phyloP scores from a whole-genome alignment of 306 rosid genomes.

The Cicer chorassanicum region DNA sequence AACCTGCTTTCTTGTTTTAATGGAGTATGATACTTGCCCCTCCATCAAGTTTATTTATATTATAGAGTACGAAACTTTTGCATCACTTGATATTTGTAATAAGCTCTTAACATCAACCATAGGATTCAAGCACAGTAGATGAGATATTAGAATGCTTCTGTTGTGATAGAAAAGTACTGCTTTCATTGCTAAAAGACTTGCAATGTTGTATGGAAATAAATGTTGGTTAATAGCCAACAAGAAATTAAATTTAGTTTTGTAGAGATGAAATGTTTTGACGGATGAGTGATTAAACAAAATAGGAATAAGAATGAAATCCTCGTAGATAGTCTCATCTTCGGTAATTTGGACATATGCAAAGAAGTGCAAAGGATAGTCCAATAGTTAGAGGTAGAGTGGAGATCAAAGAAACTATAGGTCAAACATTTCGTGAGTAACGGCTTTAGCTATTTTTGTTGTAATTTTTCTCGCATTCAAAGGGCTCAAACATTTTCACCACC shows the following conservation, averaged over 20 bases:
- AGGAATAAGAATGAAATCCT: neutral
- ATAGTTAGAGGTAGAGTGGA: neutral
- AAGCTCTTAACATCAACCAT: constrained; percentile 5
- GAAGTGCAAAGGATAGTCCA: neutral
- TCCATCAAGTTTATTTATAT: constrained; percentile 37
- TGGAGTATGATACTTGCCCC: constrained; percentile 55
- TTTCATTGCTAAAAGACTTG: neutral
- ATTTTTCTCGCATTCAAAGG: neutral
- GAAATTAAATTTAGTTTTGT: neutral
- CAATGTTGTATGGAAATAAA: neutral
- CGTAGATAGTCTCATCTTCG: neutral
- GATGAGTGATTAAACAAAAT: neutral
- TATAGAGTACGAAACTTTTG: constrained; percentile 4
- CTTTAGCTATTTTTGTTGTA: neutral
- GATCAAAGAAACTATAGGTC: neutral
- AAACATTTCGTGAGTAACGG: neutral
- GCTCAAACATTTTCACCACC: neutral
- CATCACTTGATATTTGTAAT: neutral
- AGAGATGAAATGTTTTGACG: neutral
- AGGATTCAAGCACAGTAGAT: neutral
- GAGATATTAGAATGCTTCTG: neutral
- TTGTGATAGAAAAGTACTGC: constrained; percentile 7
- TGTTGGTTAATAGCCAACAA: neutral
- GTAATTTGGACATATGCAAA: neutral
- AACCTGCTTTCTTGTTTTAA: constrained; percentile 65